phyloP scores from a whole-genome alignment of 2,329 filamentous ascomycete species.

The Colletotrichum kahawae region DNA sequence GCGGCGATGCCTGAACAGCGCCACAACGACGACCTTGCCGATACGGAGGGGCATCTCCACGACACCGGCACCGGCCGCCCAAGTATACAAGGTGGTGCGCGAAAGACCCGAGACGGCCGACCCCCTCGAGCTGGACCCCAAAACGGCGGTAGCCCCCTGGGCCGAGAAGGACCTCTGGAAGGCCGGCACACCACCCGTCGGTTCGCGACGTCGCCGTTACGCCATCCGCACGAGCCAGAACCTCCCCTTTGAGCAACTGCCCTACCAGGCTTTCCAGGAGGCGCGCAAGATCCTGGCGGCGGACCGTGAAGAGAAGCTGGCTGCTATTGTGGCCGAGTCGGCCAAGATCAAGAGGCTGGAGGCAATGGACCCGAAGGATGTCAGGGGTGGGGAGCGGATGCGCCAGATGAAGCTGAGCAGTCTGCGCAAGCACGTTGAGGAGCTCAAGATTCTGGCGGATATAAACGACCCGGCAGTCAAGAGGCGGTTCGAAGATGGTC shows the following conservation, averaged over 20 bases:
- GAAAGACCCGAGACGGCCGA: constrained; percentile 26
- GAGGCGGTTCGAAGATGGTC: constrained; percentile 89
- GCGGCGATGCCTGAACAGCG: constrained; percentile 56
- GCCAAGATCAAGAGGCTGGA: constrained; percentile 72
- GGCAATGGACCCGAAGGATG: constrained; percentile 58
- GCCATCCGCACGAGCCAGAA: constrained; percentile 69
- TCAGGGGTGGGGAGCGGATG: constrained; percentile 66
- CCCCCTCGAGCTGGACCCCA: constrained; percentile 63
- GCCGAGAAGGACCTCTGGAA: constrained; percentile 73
- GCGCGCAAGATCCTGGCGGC: constrained; percentile 81
- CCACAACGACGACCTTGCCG: constrained; percentile 31
- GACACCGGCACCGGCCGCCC: constrained; percentile 35
- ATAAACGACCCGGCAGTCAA: constrained; percentile 96
- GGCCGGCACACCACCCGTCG: constrained; percentile 73
- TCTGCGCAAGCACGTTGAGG: constrained; percentile 74
- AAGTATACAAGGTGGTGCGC: constrained; percentile 27
- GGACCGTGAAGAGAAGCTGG: constrained; percentile 82
- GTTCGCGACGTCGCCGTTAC: constrained; percentile 82
- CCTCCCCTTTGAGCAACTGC: constrained; percentile 89
- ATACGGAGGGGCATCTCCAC: constrained; percentile 34
- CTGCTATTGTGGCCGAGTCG: constrained; percentile 70
- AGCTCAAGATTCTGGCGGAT: constrained; percentile 87
- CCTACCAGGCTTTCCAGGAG: constrained; percentile 98
- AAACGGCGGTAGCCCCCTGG: constrained; percentile 67
- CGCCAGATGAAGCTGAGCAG: constrained; percentile 72